Evolutionary conservation across 495 filamentous ascomycete species (phyloP), one percentile per base, ranked within the genome.

Genomic region (Cercophora scortea): DNA sequence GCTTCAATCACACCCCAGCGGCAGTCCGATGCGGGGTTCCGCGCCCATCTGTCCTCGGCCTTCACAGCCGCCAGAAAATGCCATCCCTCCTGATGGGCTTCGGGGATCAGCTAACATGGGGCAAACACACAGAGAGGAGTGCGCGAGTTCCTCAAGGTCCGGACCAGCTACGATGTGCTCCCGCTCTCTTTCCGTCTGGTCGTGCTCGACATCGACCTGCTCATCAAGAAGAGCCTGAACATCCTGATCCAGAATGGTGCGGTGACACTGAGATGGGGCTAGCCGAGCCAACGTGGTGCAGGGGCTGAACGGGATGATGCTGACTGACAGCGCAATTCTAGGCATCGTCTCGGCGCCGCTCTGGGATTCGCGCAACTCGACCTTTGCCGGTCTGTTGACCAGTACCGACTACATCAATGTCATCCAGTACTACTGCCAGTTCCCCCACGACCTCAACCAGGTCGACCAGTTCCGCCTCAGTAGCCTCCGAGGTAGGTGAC

Each of bases 341-440:
- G 93, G 90, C 65, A 97, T 99, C 69, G 93, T 99, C 43, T 99
- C 93, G 41, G 93, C 93, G 18, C 93, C 93, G 25, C 78, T 99
- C 56, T 99, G 93, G 93, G 93, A 99, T 70, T 95, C 91, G 34
- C 88, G 88, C 51, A 87, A 85, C 5, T 95, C 90, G 25, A 89
- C 85, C 18, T 99, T 97, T 65, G 93, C 94, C 19, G 93, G 93
- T 47, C 77, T 97, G 19, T 78, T 99, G 61, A 97, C 93, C 17
- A 94, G 89, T 44, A 93, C 89, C 55, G 93, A 99, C 68, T 99
- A 93, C 68, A 88, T 99, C 75, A 99, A 99, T 66, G 86, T 99
- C 50, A 94, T 99, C 49, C 94, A 97, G 71, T 99, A 97, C 69
- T 97, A 97, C 74, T 97, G 93, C 83, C 92, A 97, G 71, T 95